These are phyloP conservation scores for Podila epigama DNA, from an alignment of 192 early-diverging fungal genomes.

Conservation along the genomic window DNA sequence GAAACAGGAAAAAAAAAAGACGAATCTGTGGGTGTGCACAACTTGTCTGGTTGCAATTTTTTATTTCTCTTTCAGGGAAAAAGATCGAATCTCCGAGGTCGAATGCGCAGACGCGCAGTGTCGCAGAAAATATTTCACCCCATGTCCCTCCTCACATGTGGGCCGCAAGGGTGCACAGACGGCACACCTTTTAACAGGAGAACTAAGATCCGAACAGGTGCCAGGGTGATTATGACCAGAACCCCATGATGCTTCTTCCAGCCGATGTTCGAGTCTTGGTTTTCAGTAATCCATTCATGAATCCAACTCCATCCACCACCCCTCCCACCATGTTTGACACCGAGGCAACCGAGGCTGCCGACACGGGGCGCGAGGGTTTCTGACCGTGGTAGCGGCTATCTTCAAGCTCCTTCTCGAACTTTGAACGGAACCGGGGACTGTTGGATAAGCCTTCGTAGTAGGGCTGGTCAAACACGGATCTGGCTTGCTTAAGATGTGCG, in stretches of 20 bases:
- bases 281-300: slow-evolving; percentile 52
- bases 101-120: too few relatives aligned
- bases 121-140: too few relatives aligned
- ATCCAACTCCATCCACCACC: slow-evolving; percentile 54
- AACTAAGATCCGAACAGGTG: too few relatives aligned
- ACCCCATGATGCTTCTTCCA: slow-evolving; percentile 36
- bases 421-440: slow-evolving; percentile 32
- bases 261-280: slow-evolving; percentile 44
- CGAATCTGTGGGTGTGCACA: background rate
- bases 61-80: background rate
- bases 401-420: slow-evolving; percentile 45
- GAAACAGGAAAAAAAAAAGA: background rate
- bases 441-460: slow-evolving; percentile 42
- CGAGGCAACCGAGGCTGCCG: slow-evolving; percentile 46
- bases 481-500: slow-evolving; percentile 45
- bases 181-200: too few relatives aligned
- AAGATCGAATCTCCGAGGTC: background rate
- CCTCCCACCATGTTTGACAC: slow-evolving; percentile 53
- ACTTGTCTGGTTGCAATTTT: background rate
- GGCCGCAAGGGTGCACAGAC: too few relatives aligned
- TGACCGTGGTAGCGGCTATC: slow-evolving; percentile 43
- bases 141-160: too few relatives aligned
- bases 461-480: slow-evolving; percentile 46
- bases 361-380: slow-evolving; percentile 47
- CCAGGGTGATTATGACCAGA: slow-evolving; percentile 25